A percentile compares a stretch with the other conserved stretches of the same genome.
Conservation (phyloP, 2,329 filamentous ascomycete species). For the Aaosphaeria pasadenensis region DNA sequence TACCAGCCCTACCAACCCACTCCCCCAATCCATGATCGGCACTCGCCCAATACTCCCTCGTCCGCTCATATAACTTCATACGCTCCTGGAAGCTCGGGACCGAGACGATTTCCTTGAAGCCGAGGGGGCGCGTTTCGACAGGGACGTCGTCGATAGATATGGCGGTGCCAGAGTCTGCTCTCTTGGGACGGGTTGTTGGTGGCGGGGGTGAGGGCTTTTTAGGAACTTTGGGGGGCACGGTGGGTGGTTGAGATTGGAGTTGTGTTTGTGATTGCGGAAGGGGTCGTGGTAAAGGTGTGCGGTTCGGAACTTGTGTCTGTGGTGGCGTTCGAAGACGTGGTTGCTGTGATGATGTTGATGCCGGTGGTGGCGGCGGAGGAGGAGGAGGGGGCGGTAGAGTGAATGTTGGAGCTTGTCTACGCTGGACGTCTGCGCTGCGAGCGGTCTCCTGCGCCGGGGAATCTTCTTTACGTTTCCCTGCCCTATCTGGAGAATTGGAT, state of each 20-base stretch:
- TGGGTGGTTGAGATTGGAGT: not conserved
- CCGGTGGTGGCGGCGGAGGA: not conserved
- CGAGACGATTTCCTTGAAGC: conserved; percentile 29
- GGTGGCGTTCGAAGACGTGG: not conserved
- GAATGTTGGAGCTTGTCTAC: not conserved
- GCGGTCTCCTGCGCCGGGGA: no score
- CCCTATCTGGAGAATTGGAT: conserved; percentile 13
- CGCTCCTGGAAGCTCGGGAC: conserved; percentile 21
- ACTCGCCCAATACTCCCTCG: conserved; percentile 34
- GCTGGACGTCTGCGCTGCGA: no score
- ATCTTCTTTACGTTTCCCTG: not conserved
- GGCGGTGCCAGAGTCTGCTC: conserved; percentile 30
- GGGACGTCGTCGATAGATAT: conserved; percentile 22
- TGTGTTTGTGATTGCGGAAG: not conserved
- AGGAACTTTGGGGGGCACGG: not conserved
- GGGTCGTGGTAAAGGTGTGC: not conserved
- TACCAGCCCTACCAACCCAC: conserved; percentile 20
- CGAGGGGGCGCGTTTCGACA: conserved; percentile 18
- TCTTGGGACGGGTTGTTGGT: conserved; percentile 14
- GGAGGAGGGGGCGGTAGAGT: not conserved
- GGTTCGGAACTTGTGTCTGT: not conserved
- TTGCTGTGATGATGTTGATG: not conserved
- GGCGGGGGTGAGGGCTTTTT: not conserved
- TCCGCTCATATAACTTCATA: conserved; percentile 30
- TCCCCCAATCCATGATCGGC: conserved; percentile 31